These are phyloP conservation scores for Phialocephala sp. DNA, from an alignment of 2,329 filamentous ascomycete genomes.

Conservation along the genomic window DNA sequence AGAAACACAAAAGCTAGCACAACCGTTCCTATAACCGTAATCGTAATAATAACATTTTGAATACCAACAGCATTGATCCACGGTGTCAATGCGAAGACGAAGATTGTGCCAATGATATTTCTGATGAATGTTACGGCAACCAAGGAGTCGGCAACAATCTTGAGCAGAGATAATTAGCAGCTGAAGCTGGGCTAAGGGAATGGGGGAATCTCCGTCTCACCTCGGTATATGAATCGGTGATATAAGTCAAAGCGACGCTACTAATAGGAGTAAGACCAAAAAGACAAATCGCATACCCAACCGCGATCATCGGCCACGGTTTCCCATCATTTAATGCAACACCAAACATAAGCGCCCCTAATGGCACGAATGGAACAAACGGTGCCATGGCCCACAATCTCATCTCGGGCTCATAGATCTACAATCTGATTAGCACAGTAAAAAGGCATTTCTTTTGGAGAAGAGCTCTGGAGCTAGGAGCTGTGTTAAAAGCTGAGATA, in stretches of 20 bases:
- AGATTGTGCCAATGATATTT: constrained; percentile 50
- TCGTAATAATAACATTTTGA: constrained; percentile 49
- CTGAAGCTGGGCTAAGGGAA: neutral
- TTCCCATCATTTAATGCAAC: constrained; percentile 41
- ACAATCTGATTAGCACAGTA: neutral
- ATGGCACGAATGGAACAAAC: constrained; percentile 42
- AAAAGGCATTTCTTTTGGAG: neutral
- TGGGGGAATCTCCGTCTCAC: constrained; percentile 31
- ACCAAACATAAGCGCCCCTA: constrained; percentile 49
- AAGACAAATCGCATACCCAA: constrained; percentile 47
- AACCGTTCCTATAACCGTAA: constrained; percentile 44
- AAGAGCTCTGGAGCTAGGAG: too few species aligned
- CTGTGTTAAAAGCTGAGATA: neutral
- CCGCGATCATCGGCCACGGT: constrained; percentile 41
- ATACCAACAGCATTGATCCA: constrained; percentile 43
- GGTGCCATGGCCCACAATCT: constrained; percentile 45
- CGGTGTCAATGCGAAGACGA: constrained; percentile 53
- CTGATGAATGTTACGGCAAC: constrained; percentile 52
- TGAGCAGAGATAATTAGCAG: neutral
- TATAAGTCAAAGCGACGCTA: constrained; percentile 47
- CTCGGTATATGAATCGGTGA: constrained; percentile 47
- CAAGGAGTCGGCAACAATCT: constrained; percentile 55
- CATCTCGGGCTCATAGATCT: constrained; percentile 49
- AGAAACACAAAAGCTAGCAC: constrained; percentile 39
- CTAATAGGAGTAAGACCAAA: constrained; percentile 45